A percentile compares a stretch with the other conserved stretches of the same genome.
These are phyloP conservation scores for Dimocarpus longan DNA, from an alignment of 345 rosid species.

Conservation along the genomic window DNA sequence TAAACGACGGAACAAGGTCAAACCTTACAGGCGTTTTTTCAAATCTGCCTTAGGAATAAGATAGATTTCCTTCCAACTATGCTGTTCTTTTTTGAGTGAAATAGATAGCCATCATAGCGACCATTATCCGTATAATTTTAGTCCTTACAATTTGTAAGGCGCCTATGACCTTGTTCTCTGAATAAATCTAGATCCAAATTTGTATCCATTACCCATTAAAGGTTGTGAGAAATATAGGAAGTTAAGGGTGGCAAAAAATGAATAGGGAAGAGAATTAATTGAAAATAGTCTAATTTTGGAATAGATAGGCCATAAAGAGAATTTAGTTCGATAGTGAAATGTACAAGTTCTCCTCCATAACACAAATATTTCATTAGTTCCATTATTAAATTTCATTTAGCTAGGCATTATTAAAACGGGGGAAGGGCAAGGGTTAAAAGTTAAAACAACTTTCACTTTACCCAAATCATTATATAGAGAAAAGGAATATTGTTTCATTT, in stretches of 20 bases:
- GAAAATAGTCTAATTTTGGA: background rate
- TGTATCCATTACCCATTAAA: background rate
- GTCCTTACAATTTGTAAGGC: background rate
- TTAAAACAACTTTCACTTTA: background rate
- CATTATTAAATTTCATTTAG: background rate
- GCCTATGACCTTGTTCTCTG: background rate
- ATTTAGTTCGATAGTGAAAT: background rate
- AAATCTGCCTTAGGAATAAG: too few species aligned
- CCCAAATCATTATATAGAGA: conserved; percentile 17
- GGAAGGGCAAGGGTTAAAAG: background rate
- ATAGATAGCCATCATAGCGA: background rate
- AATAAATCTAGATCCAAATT: background rate
- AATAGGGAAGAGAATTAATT: background rate
- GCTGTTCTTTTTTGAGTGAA: background rate
- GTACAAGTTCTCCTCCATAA: background rate
- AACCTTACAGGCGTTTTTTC: background rate
- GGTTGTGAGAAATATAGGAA: background rate
- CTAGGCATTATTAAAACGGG: background rate
- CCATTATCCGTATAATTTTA: background rate
- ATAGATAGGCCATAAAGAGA: background rate
- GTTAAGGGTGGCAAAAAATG: background rate
- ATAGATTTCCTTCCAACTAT: background rate
- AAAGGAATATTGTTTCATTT: conserved; percentile 16
- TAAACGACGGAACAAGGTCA: too few species aligned
- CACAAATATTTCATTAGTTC: background rate